Conservation (phyloP, 2,329 filamentous ascomycete species). For the Mollisia scopiformis region DNA sequence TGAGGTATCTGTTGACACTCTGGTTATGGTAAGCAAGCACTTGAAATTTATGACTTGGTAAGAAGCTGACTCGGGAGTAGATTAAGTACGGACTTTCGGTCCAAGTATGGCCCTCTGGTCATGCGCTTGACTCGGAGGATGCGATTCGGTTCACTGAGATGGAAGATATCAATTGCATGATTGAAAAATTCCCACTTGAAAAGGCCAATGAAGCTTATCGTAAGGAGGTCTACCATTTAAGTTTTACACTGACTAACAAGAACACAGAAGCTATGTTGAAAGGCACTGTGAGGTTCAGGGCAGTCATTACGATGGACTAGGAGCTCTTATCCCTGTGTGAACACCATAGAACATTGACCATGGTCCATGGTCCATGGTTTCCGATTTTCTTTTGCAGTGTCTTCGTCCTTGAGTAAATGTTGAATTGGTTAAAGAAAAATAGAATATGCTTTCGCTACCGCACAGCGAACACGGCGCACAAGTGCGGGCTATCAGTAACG, state of each 20-base stretch:
- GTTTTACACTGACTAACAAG: not conserved
- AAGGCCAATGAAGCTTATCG: not conserved
- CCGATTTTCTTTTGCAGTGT: too few species aligned
- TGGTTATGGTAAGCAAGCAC: not conserved
- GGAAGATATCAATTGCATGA: slow-evolving; percentile 65
- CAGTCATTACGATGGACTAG: not conserved
- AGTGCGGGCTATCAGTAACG: too few species aligned
- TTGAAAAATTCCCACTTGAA: slow-evolving; percentile 65
- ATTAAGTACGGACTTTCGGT: slow-evolving; percentile 49
- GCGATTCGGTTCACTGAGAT: slow-evolving; percentile 66
- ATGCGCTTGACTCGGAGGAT: slow-evolving; percentile 64
- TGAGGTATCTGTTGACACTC: not conserved
- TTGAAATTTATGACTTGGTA: not conserved
- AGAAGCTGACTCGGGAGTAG: not conserved
- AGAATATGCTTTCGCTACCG: too few species aligned
- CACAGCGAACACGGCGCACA: too few species aligned
- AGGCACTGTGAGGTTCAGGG: not conserved
- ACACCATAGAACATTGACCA: too few species aligned
- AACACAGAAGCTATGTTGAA: not conserved
- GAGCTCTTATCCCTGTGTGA: too few species aligned
- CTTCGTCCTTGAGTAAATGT: too few species aligned
- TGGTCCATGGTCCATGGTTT: too few species aligned
- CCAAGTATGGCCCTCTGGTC: slow-evolving; percentile 64
- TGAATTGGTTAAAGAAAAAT: too few species aligned
- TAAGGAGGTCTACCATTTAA: not conserved